These are phyloP conservation scores for Mrakia blollopis DNA, from an alignment of 768 basidiomycete species.

Conservation along the genomic window DNA sequence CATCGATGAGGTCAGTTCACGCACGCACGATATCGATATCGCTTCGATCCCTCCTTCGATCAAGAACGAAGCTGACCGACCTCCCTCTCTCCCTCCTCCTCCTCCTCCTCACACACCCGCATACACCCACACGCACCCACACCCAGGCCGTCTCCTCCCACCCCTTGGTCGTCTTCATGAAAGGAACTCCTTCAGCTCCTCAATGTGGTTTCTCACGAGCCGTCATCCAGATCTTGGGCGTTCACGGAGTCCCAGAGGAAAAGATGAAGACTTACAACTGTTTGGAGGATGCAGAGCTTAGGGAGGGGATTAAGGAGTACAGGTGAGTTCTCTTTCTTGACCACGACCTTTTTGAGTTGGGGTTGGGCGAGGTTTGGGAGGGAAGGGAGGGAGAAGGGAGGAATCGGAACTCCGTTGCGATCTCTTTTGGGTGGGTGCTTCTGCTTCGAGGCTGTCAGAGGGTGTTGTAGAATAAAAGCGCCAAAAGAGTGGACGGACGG, in stretches of 20 bases:
- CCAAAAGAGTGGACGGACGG: too few relatives aligned
- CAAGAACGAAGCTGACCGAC: neutral
- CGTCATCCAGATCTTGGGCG: conserved; percentile 79
- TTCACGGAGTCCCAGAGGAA: conserved; percentile 39
- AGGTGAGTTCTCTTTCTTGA: too few relatives aligned
- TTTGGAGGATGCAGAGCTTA: conserved; percentile 73
- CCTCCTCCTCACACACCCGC: neutral
- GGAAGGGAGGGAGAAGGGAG: neutral
- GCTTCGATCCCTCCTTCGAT: neutral
- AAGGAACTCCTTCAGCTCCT: conserved; percentile 78
- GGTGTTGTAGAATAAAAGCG: too few relatives aligned
- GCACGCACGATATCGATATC: neutral
- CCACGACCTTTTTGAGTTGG: too few relatives aligned
- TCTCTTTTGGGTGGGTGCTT: too few relatives aligned
- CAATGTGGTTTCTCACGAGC: conserved; percentile 96
- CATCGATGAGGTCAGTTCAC: neutral
- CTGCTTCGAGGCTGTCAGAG: too few relatives aligned
- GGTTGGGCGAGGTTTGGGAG: neutral
- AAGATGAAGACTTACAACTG: conserved; percentile 80
- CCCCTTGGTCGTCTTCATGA: conserved; percentile 96
- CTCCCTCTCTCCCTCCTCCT: neutral
- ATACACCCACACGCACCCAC: too few relatives aligned
- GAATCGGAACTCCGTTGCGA: too few relatives aligned
- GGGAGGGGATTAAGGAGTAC: conserved; percentile 88
- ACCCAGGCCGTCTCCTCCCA: conserved; percentile 60